phyloP scores from a whole-genome alignment of 116 monocot genomes.

The Papilionanthe hybrid region DNA sequence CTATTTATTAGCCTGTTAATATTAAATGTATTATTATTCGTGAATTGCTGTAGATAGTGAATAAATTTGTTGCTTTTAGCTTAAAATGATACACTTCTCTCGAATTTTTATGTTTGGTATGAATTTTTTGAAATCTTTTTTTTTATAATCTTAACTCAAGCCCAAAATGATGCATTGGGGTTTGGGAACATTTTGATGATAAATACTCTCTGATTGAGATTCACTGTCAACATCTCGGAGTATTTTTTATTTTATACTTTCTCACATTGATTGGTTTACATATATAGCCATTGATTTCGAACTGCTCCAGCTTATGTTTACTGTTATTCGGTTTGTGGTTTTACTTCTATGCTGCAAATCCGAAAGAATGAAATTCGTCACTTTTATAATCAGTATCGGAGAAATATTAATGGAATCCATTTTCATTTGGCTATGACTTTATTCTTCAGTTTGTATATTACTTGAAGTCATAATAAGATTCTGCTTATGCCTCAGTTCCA shows the following conservation, averaged over 20 bases:
- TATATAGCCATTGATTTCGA: not conserved
- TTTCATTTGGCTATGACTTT: not conserved
- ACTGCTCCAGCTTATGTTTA: not conserved
- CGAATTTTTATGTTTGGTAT: too few species aligned
- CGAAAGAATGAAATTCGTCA: not conserved
- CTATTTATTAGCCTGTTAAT: too few species aligned
- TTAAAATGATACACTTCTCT: too few species aligned
- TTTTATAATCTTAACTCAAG: too few species aligned
- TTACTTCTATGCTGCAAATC: not conserved
- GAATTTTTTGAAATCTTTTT: too few species aligned
- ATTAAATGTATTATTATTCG: too few species aligned
- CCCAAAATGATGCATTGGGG: too few species aligned
- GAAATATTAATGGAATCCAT: not conserved
- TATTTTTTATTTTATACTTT: not conserved
- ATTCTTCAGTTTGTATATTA: not conserved
- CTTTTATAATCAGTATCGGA: not conserved
- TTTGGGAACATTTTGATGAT: too few species aligned
- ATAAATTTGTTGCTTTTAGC: too few species aligned
- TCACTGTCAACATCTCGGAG: too few species aligned
- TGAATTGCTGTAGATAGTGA: too few species aligned
- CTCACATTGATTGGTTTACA: not conserved
- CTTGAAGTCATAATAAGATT: not conserved
- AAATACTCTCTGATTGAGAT: too few species aligned
- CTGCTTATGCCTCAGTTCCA: not conserved
- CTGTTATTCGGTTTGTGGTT: not conserved